phyloP scores from a whole-genome alignment of 768 basidiomycete genomes.

The Ramaria sp. region DNA sequence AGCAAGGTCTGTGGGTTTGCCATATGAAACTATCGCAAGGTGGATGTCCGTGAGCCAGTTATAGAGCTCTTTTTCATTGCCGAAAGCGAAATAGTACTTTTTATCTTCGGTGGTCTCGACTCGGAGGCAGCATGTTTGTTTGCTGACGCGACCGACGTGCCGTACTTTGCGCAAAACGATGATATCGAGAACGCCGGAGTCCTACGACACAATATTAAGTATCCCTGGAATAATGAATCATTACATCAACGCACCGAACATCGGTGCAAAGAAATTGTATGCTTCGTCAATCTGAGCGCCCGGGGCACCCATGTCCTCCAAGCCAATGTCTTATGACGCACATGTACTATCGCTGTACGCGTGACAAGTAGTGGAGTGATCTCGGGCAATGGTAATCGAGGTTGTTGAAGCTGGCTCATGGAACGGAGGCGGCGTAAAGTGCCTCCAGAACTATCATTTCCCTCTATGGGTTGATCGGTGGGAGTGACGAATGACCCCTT shows the following conservation, averaged over 20 bases:
- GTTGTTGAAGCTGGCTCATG: background rate
- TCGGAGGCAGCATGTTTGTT: background rate
- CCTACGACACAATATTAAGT: background rate
- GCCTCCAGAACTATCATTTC: background rate
- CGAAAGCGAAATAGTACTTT: background rate
- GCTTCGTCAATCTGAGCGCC: background rate
- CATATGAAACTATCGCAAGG: background rate
- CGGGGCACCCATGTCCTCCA: background rate
- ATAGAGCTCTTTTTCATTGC: background rate
- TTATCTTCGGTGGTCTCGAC: background rate
- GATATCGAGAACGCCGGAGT: background rate
- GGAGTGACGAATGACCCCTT: conserved; percentile 1
- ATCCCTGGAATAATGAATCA: background rate
- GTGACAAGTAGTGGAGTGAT: background rate
- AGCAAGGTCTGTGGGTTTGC: background rate
- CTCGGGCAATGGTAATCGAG: background rate
- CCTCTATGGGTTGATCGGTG: background rate
- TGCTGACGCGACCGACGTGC: background rate
- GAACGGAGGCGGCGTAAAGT: background rate
- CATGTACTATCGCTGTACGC: background rate
- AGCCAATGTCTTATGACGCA: background rate
- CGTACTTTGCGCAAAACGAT: background rate
- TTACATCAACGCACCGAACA: background rate
- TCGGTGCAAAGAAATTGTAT: conserved; percentile 2
- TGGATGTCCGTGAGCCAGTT: conserved; percentile 4